Evolutionary conservation across 129 eudicot genomes (phyloP), one percentile per base, ranked within the genome.

Genomic region (Rutidosis leptorrhynchoides): DNA sequence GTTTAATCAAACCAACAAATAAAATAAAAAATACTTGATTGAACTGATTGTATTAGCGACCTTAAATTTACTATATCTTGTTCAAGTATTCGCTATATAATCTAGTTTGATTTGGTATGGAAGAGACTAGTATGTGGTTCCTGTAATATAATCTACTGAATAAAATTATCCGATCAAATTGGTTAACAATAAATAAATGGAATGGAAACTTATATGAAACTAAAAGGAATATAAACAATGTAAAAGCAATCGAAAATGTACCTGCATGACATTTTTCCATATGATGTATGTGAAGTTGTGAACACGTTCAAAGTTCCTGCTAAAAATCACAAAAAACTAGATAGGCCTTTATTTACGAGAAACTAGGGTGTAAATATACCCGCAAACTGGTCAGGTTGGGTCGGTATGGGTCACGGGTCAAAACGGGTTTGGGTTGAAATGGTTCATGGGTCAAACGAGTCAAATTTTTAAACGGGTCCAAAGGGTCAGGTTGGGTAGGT

Each of bases 211-310:
- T 49, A 17, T 23, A n/a, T n/a, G 54, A 48, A 48, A 16, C 19
- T 46, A 46, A 46, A n/a, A n/a, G 8, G 11, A 37, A 40, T 40
- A 15, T 2, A 12, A 40, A 37, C 16, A 8, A 37, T 11, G 45
- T 29, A 29, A 29, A 30, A 30, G 5, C 35, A 30, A 30, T 30
- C 6, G 56, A n/a, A n/a, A 48, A 2, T 6, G 37, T 63, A 85
- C 97, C 97, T 92, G 99, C 40, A 92, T 95, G 43, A 93, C 86
- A 59, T 86, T 86, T 81, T 93, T 93, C 99, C 96, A 93, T 0
- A 93, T 54, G 48, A 86, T 23, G 64, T 25, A 79, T 25, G 88
- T 84, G n/a, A n/a, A n/a, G n/a, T n/a, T n/a, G n/a, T n/a, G 28
- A 82, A 72, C 46, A 80, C 4, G 90, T 78, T 76, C 65, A 88